These are phyloP conservation scores for Penicillium sclerotiorum DNA, from an alignment of 2,329 filamentous ascomycete species.

Conservation along the genomic window DNA sequence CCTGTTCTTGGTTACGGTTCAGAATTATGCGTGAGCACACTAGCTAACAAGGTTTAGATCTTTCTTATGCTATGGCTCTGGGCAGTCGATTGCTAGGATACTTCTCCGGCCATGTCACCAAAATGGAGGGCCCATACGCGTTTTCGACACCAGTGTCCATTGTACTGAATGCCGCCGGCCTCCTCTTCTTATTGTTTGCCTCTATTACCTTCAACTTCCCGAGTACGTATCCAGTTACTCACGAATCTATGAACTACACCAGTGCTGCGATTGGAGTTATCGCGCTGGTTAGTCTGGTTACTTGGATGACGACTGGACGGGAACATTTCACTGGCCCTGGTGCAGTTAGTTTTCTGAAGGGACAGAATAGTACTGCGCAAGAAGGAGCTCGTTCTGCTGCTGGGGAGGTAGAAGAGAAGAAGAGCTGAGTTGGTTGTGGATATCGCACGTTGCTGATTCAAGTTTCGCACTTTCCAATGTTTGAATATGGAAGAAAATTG, in stretches of 20 bases:
- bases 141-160: constrained; percentile 50
- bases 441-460: too few species aligned
- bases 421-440: too few species aligned
- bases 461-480: not conserved
- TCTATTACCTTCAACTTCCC: constrained; percentile 62
- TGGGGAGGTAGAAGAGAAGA: not conserved
- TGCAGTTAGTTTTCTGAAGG: constrained; percentile 21
- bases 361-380: constrained; percentile 6
- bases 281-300: constrained; percentile 53
- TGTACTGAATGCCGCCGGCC: constrained; percentile 52
- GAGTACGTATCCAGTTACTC: constrained; percentile 52
- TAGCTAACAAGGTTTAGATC: constrained; percentile 38
- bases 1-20: not conserved
- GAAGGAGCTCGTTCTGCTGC: not conserved
- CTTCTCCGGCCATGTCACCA: constrained; percentile 43
- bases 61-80: constrained; percentile 61
- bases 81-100: constrained; percentile 54
- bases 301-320: constrained; percentile 56
- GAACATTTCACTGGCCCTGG: constrained; percentile 55
- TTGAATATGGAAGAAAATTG: too few species aligned
- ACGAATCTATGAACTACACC: constrained; percentile 62
- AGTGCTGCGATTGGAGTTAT: constrained; percentile 59
- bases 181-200: constrained; percentile 57
- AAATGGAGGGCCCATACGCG: constrained; percentile 41
- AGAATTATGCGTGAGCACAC: not conserved